Evolutionary conservation across 805 yeast species (phyloP), one percentile per base, ranked within the genome.

Genomic region (Ogataea trehalophila): DNA sequence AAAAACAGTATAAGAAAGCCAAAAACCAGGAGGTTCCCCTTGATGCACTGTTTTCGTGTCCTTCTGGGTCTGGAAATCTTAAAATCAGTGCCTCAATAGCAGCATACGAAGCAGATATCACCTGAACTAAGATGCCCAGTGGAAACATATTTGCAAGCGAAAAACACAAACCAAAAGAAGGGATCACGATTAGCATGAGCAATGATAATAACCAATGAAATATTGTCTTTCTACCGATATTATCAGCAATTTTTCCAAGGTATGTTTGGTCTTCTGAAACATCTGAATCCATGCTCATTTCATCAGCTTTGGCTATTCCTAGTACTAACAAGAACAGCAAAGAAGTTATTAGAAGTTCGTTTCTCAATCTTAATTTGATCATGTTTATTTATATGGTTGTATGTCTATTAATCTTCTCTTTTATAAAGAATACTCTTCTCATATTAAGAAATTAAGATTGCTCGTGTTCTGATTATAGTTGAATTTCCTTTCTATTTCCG

Each of bases 1-100:
- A 70, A 4, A 66, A 50, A 4, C 75, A 74, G 41, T 76, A 69
- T 39, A 77, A 66, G 23, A 77, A 59, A 23, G 76, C 61, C 43
- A 84, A 67, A 53, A 80, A 76, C 83, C 85, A 79, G n/a, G 80
- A 79, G 0, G 89, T 79, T 0, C 87, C 88, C 46, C 79, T 71
- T 13, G 86, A 79, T 1, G 88, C 80, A 47, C 76, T 66, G 61
- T 83, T 85, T 59, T 85, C 92, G 47, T 81, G 80, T 37, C 82
- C 83, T 45, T 76, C 73, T 34, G 71, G 70, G 59, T 85, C 92
- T 0, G 86, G 83, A 57, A 83, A 85, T 41, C 78, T 67, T 9
- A 85, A 67, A 43, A 83, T 64, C 2, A 81, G 40, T 2, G 80
- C 76, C 49, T 85, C 94, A 23, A 81, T 48, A 0, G 74, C 65